Evolutionary conservation across 352 stramenopile species (phyloP).

Genomic region (Hyaloperonospora brassicae): DNA sequence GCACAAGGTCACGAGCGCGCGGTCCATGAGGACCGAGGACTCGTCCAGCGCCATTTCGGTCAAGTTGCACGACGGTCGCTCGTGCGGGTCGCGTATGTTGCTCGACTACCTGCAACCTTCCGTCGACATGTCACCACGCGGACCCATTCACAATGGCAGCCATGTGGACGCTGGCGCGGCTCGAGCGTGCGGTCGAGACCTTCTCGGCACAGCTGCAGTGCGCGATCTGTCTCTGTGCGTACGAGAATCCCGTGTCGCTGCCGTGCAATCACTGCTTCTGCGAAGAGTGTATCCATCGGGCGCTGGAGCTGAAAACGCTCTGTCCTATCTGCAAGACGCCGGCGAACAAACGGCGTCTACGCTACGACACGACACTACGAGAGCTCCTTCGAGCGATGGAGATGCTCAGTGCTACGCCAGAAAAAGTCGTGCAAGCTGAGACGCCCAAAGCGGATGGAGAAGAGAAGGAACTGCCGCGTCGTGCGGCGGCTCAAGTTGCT

Average conservation of each 20-base stretch:
- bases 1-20: constrained; percentile 70
- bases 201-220: constrained; percentile 76
- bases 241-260: constrained; percentile 58
- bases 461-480: neutral
- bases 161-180: constrained; percentile 38
- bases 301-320: constrained; percentile 63
- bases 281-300: constrained; percentile 79
- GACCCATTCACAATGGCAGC: constrained; percentile 7
- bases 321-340: constrained; percentile 82
- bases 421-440: constrained; percentile 2
- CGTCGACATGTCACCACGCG: constrained; percentile 1
- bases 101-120: constrained; percentile 9
- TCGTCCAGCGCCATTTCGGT: constrained; percentile 57
- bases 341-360: constrained; percentile 68
- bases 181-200: constrained; percentile 48
- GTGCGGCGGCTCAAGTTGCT: neutral
- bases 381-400: constrained; percentile 54
- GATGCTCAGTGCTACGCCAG: constrained; percentile 33
- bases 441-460: constrained; percentile 4
- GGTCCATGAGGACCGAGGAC: constrained; percentile 63
- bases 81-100: too few relatives aligned
- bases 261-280: constrained; percentile 86
- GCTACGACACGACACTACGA: constrained; percentile 70
- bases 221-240: constrained; percentile 75
- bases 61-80: neutral